Evolutionary conservation across 2,329 filamentous ascomycete genomes (phyloP), one percentile per base, ranked within the genome.

Genomic region (Penicillium sp.): DNA sequence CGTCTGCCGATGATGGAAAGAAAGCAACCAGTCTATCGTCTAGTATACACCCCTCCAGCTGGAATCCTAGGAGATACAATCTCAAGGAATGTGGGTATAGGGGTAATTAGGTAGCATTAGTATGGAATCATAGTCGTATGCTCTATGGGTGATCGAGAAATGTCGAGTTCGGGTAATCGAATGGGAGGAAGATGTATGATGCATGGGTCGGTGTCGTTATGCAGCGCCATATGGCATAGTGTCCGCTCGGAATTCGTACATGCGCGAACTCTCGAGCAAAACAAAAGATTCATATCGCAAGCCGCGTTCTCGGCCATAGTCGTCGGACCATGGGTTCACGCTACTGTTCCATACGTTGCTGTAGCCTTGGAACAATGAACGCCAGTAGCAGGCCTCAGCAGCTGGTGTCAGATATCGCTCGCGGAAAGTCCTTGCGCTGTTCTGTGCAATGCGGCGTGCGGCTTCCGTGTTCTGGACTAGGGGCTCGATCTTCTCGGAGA

Each of bases 361-460:
- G 54, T 67, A 73, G 2, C 63, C 69, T 13, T 69, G 64, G 53
- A 80, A 75, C 26, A 81, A 61, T 19, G 71, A 71, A 9, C 80
- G 73, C 81, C 81, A 83, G 63, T 83, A 83, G 62, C 81, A 83
- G 2, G 78, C 75, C 60, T 83, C 78, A 1, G 81, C 80, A 1
- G 80, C 79, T 1, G 77, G 76, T 4, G 80, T 82, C 31, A 83
- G 68, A 63, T 83, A 83, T 8, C 78, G 70, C 58, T 83, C 77
- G 11, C 79, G 75, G 65, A 83, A 82, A 4, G 71, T 75, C 55
- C 64, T 70, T 16, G 77, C 72, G 48, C 69, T 78, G 57, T 82
- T 81, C 16, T 75, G 67, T 25, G 81, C 81, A 47, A 84, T 82
- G 25, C 62, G 65, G 57, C 75, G 66, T 1, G 80, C 79, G 10